Conservation (phyloP, 768 basidiomycete genomes). For the Mycena galericulata region DNA sequence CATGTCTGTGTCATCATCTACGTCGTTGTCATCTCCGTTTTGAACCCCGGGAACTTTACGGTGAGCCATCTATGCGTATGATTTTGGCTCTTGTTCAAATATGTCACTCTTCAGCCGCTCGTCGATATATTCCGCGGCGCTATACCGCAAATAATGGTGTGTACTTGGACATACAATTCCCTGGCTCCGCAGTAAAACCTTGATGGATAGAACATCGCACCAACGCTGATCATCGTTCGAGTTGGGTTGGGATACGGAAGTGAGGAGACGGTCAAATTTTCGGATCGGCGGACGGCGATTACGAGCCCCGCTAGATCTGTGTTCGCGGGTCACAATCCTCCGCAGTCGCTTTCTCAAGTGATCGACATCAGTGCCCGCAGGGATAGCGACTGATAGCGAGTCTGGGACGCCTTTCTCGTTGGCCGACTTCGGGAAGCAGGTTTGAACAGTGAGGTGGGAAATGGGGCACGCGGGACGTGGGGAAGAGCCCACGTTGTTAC, state of each 20-base stretch:
- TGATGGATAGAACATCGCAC: neutral
- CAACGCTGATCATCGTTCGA: neutral
- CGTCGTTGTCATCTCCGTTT: neutral
- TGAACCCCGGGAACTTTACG: neutral
- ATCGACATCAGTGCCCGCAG: too few relatives aligned
- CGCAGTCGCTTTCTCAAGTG: too few relatives aligned
- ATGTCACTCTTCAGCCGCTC: neutral
- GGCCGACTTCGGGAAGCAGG: too few relatives aligned
- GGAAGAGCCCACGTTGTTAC: too few relatives aligned
- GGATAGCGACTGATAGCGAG: too few relatives aligned
- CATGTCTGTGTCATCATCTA: neutral
- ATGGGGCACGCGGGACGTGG: too few relatives aligned
- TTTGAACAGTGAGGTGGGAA: too few relatives aligned
- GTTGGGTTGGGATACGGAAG: neutral
- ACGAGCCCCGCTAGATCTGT: too few relatives aligned
- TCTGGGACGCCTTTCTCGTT: too few relatives aligned
- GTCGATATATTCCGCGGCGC: neutral
- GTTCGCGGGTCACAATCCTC: too few relatives aligned
- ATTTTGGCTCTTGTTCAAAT: neutral
- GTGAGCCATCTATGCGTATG: neutral
- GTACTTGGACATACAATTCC: neutral
- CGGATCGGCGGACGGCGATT: neutral
- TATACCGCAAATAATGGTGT: conserved; percentile 9
- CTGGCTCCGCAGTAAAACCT: too few relatives aligned
- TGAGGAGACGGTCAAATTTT: neutral